These are phyloP conservation scores for Exophiala xenobiotica DNA, from an alignment of 2,329 filamentous ascomycete species.

Conservation along the genomic window DNA sequence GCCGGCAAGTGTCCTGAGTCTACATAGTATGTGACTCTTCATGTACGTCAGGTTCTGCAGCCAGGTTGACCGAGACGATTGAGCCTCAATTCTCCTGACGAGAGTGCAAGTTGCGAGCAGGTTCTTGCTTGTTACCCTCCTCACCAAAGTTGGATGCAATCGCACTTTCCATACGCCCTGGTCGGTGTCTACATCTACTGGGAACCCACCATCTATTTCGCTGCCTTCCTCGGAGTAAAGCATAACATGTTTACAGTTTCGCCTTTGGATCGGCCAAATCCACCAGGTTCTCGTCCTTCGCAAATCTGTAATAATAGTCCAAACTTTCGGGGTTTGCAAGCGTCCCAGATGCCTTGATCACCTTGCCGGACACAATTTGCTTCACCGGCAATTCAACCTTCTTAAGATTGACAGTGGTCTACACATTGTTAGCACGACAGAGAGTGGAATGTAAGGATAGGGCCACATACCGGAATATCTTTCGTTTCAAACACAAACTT, in stretches of 20 bases:
- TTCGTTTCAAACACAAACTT: conserved; percentile 76
- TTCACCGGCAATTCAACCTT: conserved; percentile 85
- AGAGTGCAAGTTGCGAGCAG: too few relatives aligned
- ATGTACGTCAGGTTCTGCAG: neutral
- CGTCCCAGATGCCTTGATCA: conserved; percentile 72
- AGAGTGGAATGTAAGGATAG: neutral
- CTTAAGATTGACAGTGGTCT: conserved; percentile 81
- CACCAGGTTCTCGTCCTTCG: conserved; percentile 61
- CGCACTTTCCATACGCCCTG: too few relatives aligned
- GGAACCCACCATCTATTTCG: neutral
- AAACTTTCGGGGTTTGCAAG: conserved; percentile 73
- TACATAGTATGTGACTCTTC: neutral
- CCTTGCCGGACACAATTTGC: conserved; percentile 74
- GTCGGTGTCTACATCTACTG: too few relatives aligned
- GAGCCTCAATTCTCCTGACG: neutral
- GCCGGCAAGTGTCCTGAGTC: too few relatives aligned
- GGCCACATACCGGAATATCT: conserved; percentile 58
- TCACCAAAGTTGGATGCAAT: too few relatives aligned
- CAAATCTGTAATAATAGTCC: conserved; percentile 77
- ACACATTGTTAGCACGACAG: conserved; percentile 2
- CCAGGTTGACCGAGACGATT: neutral
- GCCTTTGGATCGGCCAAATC: conserved; percentile 20
- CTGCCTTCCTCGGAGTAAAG: neutral
- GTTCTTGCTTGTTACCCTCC: too few relatives aligned
- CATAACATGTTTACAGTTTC: conserved; percentile 15